A percentile compares a stretch with the other conserved stretches of the same genome.
phyloP scores from a whole-genome alignment of 257 asterid species.

The Buddleja alternifolia region DNA sequence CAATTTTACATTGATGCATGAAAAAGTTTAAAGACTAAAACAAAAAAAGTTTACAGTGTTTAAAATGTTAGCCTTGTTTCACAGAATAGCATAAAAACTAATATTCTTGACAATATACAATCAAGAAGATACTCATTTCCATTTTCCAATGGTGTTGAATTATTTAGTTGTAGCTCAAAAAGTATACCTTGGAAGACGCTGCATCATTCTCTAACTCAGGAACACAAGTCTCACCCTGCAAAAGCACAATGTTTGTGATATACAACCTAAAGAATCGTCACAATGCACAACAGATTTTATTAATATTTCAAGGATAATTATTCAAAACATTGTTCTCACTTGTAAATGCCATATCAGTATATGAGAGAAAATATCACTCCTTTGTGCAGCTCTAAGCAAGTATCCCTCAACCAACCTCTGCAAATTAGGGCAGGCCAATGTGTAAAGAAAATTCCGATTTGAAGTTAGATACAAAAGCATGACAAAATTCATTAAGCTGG shows the following conservation, averaged over 20 bases:
- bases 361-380: conserved; percentile 70
- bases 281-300: conserved; percentile 13
- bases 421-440: conserved; percentile 27
- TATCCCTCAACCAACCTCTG: conserved; percentile 72
- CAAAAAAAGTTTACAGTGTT: no score
- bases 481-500: background rate
- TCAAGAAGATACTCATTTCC: background rate
- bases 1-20: no score
- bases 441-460: conserved; percentile 4
- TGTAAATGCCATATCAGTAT: conserved; percentile 74
- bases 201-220: conserved; percentile 55
- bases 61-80: no score
- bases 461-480: conserved; percentile 10
- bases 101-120: background rate
- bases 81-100: no score
- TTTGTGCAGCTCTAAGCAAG: conserved; percentile 72
- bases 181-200: conserved; percentile 47
- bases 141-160: background rate
- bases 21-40: no score
- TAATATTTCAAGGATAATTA: conserved; percentile 4
- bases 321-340: conserved; percentile 38
- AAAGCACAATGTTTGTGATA: conserved; percentile 24
- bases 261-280: conserved; percentile 24
- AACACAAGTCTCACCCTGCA: conserved; percentile 64
- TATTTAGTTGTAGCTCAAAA: background rate